Conservation (phyloP, 257 asterid genomes). For the Leptodermis oblonga region DNA sequence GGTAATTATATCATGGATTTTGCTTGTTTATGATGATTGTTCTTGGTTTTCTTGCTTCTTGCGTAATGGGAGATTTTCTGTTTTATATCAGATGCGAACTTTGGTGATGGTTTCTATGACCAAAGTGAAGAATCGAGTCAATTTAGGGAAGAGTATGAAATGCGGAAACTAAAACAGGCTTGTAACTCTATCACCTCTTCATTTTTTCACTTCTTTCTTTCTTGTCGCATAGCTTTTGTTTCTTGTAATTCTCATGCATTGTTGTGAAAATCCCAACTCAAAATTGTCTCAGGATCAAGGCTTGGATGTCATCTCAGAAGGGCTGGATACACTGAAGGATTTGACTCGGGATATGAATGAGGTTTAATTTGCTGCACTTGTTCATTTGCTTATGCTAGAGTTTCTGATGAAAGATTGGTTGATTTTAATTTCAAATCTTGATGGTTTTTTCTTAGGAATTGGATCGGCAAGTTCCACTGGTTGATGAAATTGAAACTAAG, state of each 20-base stretch:
- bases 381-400: not conserved
- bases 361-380: constrained; percentile 35
- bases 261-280: not conserved
- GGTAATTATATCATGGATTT: constrained; percentile 5
- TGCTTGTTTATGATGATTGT: not conserved
- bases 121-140: constrained; percentile 62
- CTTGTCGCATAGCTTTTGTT: not conserved
- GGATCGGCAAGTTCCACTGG: constrained; percentile 85
- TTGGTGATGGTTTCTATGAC: constrained; percentile 49
- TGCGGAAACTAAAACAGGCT: constrained; percentile 94
- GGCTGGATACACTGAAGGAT: constrained; percentile 68
- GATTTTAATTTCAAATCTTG: not conserved
- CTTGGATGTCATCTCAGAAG: constrained; percentile 67
- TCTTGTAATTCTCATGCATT: not conserved
- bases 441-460: constrained; percentile 46
- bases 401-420: not conserved
- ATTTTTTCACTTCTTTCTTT: constrained; percentile 7
- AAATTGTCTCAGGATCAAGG: constrained; percentile 68
- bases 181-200: constrained; percentile 33
- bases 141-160: constrained; percentile 70
- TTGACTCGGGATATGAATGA: constrained; percentile 88
- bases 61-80: not conserved
- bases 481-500: constrained; percentile 87
- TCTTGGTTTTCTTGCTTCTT: not conserved
- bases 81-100: constrained; percentile 43